Base-by-base conservation (phyloP, 208 protist species). In the Trypanosoma grayi region DNA sequence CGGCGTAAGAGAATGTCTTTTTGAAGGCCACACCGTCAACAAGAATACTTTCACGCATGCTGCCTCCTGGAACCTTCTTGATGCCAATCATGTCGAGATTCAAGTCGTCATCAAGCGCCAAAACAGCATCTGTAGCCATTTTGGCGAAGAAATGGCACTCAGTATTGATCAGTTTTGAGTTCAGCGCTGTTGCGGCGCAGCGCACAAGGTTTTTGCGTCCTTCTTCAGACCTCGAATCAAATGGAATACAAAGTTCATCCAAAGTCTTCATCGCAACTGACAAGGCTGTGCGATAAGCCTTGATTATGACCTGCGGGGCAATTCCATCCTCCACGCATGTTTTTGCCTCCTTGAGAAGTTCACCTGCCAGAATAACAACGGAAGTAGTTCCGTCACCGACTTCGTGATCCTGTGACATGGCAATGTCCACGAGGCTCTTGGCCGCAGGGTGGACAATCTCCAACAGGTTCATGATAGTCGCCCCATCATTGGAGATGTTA, bases 11-110 rank as follows among this genome's bases (percentile, higher is more conserved):
- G 67, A 99, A 99, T 31, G 98, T 99, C 85, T 99, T 99, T 86
- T 99, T 99, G 92, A 99, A 99, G 1, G 99, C 99, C 18, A 99
- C 99, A 59, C 99, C 99, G 50, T 99, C 83, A 47, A 99, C 95
- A 27, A 99, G 87, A 9, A 98, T 57, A 48, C 98, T 99, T 39
- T 99, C 99, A 74, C 97, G 61, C 80, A 99, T 93, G 64, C 97
- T 92, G 54, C 99, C 99, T 64, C 99, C 99, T n/a, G 80, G 71
- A 24, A 99, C 98, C 79, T 99, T 99, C 82, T 99, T 99, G 48
- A 99, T 98, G 28, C 99, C 99, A 73, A 99, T 98, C 78, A 99
- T 91, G 44, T 98, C 87, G 20, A 99, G 77, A 60, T 98, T 92
- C 52, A 99, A 85, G 60, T 98, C 94, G 22, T 69, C 60, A 70